Evolutionary conservation across 176 grass and related monocot genomes (phyloP), one percentile per base, ranked within the genome.

Genomic region (Carex myosuroides): DNA sequence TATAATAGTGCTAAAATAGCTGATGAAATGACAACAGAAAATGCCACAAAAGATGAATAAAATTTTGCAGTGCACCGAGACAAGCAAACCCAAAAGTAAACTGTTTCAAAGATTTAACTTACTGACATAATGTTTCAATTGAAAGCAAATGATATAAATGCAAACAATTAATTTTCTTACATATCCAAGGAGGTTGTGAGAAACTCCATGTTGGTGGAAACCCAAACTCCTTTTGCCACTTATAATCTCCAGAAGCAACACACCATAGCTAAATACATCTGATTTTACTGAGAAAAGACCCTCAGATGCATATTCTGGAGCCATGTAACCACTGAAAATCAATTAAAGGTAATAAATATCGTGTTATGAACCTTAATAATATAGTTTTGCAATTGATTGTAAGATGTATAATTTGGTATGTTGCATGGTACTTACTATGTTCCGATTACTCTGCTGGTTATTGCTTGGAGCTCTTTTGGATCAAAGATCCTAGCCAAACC

Each of bases 251-350:
- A 76, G 72, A 48, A 76, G 72, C 57, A 89, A 30, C 16, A 89
- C 87, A 4, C 87, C 87, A 24, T 75, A 89, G 66, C 87, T 85
- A 52, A 85, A 89, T 32, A 89, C 83, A 76, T 89, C 87, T 16
- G 83, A 85, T 75, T 89, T 89, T 55, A 67, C 44, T 76, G 72
- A 76, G 72, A 76, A 76, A 55, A 76, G 72, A 32, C 72, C 72
- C 12, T 76, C 72, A 55, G 72, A 76, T 76, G 72, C 72, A 76
- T 76, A 76, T 17, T 76, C 72, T 9, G 72, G 72, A 30, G 87
- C 79, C 87, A 89, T 89, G 56, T 89, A 89, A 39, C 87, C 87
- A 65, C 87, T 89, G 65, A 33, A 85, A 37, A 87, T 17, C 42
- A 55, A 50, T 64, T 53, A 3, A 16, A 76, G 18, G 24, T 21